Percentiles rank a stretch among this genome's conserved stretches.
These are phyloP conservation scores for Paecilomyces variotii DNA, from an alignment of 2,329 filamentous ascomycete species.

Conservation along the genomic window DNA sequence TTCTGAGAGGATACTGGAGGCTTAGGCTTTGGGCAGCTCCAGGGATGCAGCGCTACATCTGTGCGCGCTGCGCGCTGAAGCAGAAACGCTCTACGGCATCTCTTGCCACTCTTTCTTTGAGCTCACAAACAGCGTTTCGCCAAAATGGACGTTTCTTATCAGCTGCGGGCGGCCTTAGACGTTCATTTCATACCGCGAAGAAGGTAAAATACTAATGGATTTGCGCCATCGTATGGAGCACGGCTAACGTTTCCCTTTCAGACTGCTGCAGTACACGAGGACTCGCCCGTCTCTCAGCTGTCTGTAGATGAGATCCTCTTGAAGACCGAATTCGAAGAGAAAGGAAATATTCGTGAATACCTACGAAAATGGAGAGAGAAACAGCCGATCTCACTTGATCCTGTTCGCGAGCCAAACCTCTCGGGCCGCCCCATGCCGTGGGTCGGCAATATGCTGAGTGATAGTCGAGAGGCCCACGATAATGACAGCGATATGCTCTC, in stretches of 20 bases:
- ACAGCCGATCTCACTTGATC: slow-evolving; percentile 22
- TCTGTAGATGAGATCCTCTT: slow-evolving; percentile 21
- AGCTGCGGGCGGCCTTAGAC: background rate
- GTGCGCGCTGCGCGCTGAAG: slow-evolving; percentile 7
- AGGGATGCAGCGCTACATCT: slow-evolving; percentile 5
- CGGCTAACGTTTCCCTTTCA: background rate
- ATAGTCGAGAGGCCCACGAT: slow-evolving; percentile 19
- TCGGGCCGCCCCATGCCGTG: slow-evolving; percentile 8
- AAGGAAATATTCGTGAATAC: slow-evolving; percentile 34
- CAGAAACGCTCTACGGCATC: slow-evolving; percentile 6
- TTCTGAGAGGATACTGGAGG: slow-evolving; percentile 8
- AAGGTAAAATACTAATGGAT: background rate
- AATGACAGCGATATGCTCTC: slow-evolving; percentile 17
- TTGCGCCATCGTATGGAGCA: background rate
- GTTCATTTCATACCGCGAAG: background rate
- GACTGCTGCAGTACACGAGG: background rate
- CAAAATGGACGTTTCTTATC: background rate
- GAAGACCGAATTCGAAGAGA: slow-evolving; percentile 26
- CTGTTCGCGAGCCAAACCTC: slow-evolving; percentile 15
- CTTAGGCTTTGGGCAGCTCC: slow-evolving; percentile 4
- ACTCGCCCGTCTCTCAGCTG: slow-evolving; percentile 2
- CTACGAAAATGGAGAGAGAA: slow-evolving; percentile 32
- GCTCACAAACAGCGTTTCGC: background rate
- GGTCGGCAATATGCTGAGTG: slow-evolving; percentile 28
- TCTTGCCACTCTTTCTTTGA: background rate